Conservation (phyloP, 257 asterid genomes). For the Perilla frutescens region DNA sequence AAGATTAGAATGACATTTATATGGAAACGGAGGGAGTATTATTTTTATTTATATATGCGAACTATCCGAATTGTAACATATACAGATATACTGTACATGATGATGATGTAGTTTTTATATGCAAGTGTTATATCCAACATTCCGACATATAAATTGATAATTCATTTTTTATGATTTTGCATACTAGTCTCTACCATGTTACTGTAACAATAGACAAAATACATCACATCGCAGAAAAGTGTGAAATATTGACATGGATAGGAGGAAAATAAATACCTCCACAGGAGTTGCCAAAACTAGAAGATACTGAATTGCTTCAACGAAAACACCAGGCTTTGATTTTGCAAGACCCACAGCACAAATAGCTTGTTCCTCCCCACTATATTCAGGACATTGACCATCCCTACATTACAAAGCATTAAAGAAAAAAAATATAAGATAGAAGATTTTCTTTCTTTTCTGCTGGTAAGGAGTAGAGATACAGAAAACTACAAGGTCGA, state of each 20-base stretch:
- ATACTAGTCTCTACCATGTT: background rate
- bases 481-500: slow-evolving; percentile 26
- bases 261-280: slow-evolving; percentile 60
- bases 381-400: slow-evolving; percentile 92
- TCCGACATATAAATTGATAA: too few relatives aligned
- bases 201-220: background rate
- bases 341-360: slow-evolving; percentile 93
- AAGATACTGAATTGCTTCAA: slow-evolving; percentile 93
- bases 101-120: too few relatives aligned
- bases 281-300: slow-evolving; percentile 95
- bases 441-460: slow-evolving; percentile 14
- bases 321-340: slow-evolving; percentile 83
- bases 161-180: too few relatives aligned
- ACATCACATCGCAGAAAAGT: slow-evolving; percentile 9
- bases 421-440: slow-evolving; percentile 24
- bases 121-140: too few relatives aligned
- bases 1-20: too few relatives aligned
- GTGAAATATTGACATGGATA: slow-evolving; percentile 16
- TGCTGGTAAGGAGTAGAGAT: slow-evolving; percentile 8
- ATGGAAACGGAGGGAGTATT: too few relatives aligned
- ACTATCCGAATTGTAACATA: too few relatives aligned
- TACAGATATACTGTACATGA: too few relatives aligned
- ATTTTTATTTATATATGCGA: too few relatives aligned
- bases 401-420: slow-evolving; percentile 60
- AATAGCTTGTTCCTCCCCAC: slow-evolving; percentile 93